Evolutionary conservation across 225 moss, liverwort and hornwort genomes (phyloP), one percentile per base, ranked within the genome.

Genomic region (Bryum argenteum): DNA sequence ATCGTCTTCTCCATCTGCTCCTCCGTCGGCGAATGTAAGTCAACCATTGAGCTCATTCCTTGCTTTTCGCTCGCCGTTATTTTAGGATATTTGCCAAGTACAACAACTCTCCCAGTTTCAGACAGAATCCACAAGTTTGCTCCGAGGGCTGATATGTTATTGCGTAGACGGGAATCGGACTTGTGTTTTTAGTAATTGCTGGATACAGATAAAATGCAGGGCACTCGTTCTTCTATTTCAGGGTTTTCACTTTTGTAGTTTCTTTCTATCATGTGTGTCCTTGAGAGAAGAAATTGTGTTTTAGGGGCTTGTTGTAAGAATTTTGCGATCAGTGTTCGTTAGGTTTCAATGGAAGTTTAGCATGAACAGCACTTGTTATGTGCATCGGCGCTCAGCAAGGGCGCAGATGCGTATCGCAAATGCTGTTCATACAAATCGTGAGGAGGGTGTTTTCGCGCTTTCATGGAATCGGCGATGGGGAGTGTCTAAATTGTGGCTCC

Each of bases 1-100:
- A 76, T 83, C 83, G 76, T 42, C 69, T 38, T 75, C 78, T 58
- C 65, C 82, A 45, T 82, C 77, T 81, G 77, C 77, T 63, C 58
- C 82, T 75, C 79, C 71, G 23, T 75, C 82, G 67, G 39, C 82
- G 78, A 75, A 62, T 41, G 21, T 44, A 42, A 66, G 57, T 72
- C 75, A 63, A 64, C 74, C 70, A 21, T 8, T 9, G 17, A 63
- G 43, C 43, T 42, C 12, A 18, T 61, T 53, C 1, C 44, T 66
- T 24, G 28, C 52, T 26, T 12, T 11, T 44, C 47, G 42, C 22
- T 20, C 19, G 53, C 60, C 71, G 70, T 18, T 33, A 24, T 71
- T 71, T 33, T 0, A 19, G 68, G 79, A 43, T 70, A 19, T 11
- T 37, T 59, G 10, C 33, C 13, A 4, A 33, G 33, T 33, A 33